phyloP scores from a whole-genome alignment of 2,329 filamentous ascomycete genomes.

The Rhynchosporium agropyri region DNA sequence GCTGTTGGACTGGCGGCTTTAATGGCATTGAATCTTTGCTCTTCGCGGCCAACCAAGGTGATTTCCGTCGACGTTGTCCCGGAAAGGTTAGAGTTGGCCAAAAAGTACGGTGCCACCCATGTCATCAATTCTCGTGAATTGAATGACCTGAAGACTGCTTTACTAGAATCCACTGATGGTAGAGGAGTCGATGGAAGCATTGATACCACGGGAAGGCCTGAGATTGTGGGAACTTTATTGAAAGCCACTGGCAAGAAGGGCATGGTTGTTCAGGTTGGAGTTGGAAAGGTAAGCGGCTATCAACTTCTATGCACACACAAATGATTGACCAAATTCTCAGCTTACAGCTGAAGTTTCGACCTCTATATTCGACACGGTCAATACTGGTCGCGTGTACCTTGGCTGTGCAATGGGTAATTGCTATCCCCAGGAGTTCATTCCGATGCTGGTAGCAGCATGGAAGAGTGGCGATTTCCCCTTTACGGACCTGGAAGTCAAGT shows the following conservation, averaged over 20 bases:
- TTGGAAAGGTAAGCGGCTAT: constrained; percentile 17
- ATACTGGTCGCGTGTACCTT: constrained; percentile 27
- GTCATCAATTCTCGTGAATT: constrained; percentile 27
- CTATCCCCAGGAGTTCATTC: constrained; percentile 34
- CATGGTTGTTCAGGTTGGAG: constrained; percentile 31
- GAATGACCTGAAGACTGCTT: constrained; percentile 21
- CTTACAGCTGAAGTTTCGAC: constrained; percentile 25
- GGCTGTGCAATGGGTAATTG: constrained; percentile 34
- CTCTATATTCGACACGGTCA: constrained; percentile 30
- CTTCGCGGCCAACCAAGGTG: constrained; percentile 37
- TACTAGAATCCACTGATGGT: constrained; percentile 24
- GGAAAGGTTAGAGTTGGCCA: constrained; percentile 47
- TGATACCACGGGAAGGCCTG: constrained; percentile 29
- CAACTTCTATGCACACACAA: background rate
- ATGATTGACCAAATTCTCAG: constrained; percentile 16
- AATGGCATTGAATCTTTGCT: constrained; percentile 43
- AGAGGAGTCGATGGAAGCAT: constrained; percentile 30
- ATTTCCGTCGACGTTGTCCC: constrained; percentile 52
- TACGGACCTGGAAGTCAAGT: constrained; percentile 30
- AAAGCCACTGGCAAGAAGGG: constrained; percentile 30
- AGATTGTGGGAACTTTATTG: constrained; percentile 25
- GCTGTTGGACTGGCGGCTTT: constrained; percentile 47
- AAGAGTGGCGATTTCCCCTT: constrained; percentile 31
- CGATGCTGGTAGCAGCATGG: constrained; percentile 28
- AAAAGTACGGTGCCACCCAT: constrained; percentile 47